phyloP scores from a whole-genome alignment of 2,329 filamentous ascomycete species.

The Verticillium isaacii region DNA sequence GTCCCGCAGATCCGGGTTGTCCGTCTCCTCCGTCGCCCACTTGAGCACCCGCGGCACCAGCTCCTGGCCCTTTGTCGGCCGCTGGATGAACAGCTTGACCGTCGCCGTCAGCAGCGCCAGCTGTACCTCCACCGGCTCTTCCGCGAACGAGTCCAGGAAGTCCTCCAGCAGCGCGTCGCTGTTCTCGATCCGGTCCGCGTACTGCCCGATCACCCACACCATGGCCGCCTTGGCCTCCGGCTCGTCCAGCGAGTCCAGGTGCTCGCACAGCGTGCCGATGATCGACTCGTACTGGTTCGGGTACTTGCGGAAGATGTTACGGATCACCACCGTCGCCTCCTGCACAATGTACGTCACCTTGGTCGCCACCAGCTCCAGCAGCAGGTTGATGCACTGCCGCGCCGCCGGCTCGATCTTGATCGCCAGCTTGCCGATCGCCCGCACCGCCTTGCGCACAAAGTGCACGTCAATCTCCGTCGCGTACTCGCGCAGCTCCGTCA shows the following conservation, averaged over 20 bases:
- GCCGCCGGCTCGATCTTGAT: constrained; percentile 98
- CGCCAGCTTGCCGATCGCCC: constrained; percentile 94
- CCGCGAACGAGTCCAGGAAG: constrained; percentile 88
- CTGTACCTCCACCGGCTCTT: constrained; percentile 94
- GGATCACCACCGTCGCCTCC: constrained; percentile 96
- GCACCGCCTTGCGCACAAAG: constrained; percentile 95
- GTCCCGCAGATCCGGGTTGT: constrained; percentile 94
- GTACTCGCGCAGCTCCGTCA: constrained; percentile 93
- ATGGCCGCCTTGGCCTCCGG: constrained; percentile 97
- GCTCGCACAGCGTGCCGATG: constrained; percentile 91
- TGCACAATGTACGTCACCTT: constrained; percentile 99
- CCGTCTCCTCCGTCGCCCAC: constrained; percentile 99
- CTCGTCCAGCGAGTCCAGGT: constrained; percentile 93
- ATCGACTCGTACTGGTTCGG: constrained; percentile 98
- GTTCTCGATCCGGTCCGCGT: constrained; percentile 95
- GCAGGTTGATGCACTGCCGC: constrained; percentile 82
- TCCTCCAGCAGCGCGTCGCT: constrained; percentile 91
- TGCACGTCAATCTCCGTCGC: constrained; percentile 98
- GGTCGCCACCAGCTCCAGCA: constrained; percentile 91
- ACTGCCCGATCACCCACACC: constrained; percentile 99
- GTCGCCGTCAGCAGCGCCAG: constrained; percentile 91
- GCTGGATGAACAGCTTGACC: constrained; percentile 95
- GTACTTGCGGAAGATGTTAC: constrained; percentile 99
- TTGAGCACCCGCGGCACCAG: constrained; percentile 93
- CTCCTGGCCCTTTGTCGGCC: constrained; percentile 89